Percentiles rank a stretch among this genome's conserved stretches.
These are phyloP conservation scores for Auricularia sp. DNA, from an alignment of 768 basidiomycete genomes.

Conservation along the genomic window DNA sequence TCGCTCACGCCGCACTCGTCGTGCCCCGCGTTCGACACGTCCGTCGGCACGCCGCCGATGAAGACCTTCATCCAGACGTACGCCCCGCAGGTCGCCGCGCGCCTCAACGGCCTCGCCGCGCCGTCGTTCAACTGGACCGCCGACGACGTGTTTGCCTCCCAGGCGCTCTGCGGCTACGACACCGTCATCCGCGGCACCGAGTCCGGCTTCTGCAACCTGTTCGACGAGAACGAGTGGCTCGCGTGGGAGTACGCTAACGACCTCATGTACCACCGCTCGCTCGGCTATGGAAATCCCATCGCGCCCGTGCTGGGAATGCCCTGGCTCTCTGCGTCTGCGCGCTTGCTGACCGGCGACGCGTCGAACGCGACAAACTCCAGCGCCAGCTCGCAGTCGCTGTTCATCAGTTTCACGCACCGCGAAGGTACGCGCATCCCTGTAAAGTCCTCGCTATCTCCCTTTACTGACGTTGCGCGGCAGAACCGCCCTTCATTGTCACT, in stretches of 20 bases:
- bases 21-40: neutral
- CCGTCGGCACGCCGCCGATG: neutral
- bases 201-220: neutral
- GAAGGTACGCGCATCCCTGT: constrained; percentile 13
- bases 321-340: constrained; percentile 29
- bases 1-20: neutral
- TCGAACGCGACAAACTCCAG: constrained; percentile 15
- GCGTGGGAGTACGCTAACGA: constrained; percentile 37
- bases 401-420: constrained; percentile 30
- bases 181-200: neutral
- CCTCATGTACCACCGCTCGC: constrained; percentile 37
- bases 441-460: neutral
- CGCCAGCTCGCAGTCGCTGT: constrained; percentile 28
- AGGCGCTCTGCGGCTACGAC: neutral
- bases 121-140: neutral
- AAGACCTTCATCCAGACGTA: neutral
- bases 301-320: constrained; percentile 31
- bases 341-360: constrained; percentile 26
- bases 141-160: neutral
- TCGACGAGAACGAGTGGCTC: constrained; percentile 29
- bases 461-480: constrained; percentile 25
- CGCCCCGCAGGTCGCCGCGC: neutral
- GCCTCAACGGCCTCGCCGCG: neutral
- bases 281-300: constrained; percentile 36
- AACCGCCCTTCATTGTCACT: constrained; percentile 27